Evolutionary conservation across 352 stramenopile genomes (phyloP).

Genomic region (Phytophthora macrochlamydospora): DNA sequence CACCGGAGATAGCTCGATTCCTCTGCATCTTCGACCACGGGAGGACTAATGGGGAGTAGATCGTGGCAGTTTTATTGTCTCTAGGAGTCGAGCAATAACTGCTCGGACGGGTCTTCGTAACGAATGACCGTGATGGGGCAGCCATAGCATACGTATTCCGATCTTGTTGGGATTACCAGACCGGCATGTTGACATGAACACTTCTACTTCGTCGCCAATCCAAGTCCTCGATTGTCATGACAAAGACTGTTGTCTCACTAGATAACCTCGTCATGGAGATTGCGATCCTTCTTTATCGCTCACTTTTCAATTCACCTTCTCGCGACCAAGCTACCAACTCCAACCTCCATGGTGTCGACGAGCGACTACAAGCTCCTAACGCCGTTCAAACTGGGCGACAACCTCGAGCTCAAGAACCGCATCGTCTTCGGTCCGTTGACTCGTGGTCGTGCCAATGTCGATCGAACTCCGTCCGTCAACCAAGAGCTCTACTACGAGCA

Average conservation of each 20-base stretch:
- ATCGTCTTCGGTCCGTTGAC: not conserved
- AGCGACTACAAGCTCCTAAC: not conserved
- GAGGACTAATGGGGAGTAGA: no score
- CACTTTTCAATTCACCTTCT: not conserved
- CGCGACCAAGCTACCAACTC: not conserved
- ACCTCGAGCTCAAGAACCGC: not conserved
- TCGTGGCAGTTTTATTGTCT: no score
- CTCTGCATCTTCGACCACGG: constrained; percentile 22
- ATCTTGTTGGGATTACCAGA: not conserved
- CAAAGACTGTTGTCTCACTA: no score
- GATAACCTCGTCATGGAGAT: no score
- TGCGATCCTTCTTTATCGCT: not conserved
- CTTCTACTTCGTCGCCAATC: not conserved
- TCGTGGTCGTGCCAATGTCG: not conserved
- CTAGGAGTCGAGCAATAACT: not conserved
- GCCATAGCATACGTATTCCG: not conserved
- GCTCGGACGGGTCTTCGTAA: not conserved
- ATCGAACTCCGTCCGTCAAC: not conserved
- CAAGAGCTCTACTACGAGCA: not conserved
- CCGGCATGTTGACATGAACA: not conserved
- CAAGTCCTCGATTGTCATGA: not conserved
- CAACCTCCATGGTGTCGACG: not conserved
- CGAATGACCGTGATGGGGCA: not conserved
- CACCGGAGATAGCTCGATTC: constrained; percentile 29
- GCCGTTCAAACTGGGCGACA: not conserved